Conservation (phyloP, 78 protist genomes). For the Dictyostelium capitatum region DNA sequence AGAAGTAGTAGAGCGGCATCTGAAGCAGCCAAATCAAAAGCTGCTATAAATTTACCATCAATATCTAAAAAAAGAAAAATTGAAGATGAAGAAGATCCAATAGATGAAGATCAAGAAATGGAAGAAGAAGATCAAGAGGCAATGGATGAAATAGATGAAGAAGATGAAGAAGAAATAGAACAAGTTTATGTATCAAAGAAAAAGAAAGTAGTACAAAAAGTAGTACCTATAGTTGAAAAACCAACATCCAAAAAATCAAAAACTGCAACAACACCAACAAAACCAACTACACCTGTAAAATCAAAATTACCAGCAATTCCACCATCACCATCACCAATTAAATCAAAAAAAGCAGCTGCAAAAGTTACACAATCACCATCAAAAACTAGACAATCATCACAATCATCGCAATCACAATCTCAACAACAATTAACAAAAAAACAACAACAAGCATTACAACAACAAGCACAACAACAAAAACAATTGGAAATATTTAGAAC, state of each 20-base stretch:
- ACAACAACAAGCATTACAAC: constrained; percentile 6
- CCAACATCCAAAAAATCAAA: background rate
- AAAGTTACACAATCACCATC: background rate
- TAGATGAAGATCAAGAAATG: background rate
- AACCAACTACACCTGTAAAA: background rate
- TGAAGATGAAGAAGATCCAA: background rate
- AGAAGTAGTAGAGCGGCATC: constrained; percentile 7
- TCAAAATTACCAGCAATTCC: background rate
- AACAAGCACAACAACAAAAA: background rate
- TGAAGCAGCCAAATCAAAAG: background rate
- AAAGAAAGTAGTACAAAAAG: constrained; percentile 3
- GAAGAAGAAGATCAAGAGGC: background rate
- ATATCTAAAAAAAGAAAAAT: background rate
- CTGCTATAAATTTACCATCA: background rate
- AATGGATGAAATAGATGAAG: background rate
- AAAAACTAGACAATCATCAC: background rate
- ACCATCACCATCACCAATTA: background rate
- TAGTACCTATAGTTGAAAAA: background rate
- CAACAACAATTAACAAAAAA: background rate
- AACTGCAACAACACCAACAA: background rate
- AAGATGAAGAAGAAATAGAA: background rate
- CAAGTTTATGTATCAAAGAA: background rate
- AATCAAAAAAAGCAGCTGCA: background rate
- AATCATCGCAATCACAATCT: background rate
- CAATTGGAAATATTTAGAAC: background rate